Evolutionary conservation across 2,329 filamentous ascomycete species (phyloP), one percentile per base, ranked within the genome.

Genomic region (Aaosphaeria pasadenensis): DNA sequence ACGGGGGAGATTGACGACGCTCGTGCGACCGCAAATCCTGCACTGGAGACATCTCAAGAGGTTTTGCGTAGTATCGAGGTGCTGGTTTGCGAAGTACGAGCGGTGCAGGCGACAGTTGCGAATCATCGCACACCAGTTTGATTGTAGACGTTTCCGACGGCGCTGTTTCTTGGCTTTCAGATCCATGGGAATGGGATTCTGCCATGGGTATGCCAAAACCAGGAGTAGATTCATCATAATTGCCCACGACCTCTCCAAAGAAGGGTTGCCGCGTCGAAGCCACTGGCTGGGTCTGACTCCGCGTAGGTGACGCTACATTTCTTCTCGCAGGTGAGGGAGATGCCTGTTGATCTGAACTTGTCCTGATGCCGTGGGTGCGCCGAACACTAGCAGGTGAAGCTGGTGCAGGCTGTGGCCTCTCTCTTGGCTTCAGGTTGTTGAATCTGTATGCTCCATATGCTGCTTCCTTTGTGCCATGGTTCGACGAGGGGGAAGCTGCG

Each of bases 241-340:
- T 59, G 17, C 58, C 59, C n/a, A 69, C 47, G 1, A 70, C 63
- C 44, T 70, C 67, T 11, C 67, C 67, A 50, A 70, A 70, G 44
- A 67, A 64, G 4, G 61, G 67, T 59, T 64, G 59, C 17, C 67
- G 57, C 42, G 29, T 31, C 30, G 52, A 54, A 29, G 56, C 39
- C 4, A 48, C 49, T 4, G 60, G 54, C 6, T 56, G 54, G 11
- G 44, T 48, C 17, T 61, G 56, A n/a, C 53, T 51, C 24, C 57
- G 60, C 39, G 50, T 52, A 5, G 58, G 60, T 28, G 63, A 62
- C 30, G 59, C 42, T 39, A 60, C 35, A 36, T 60, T 63, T 47
- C 55, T 59, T 28, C 58, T 57, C 35, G 64, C 48, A 1, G 62
- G 57, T 36, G 60, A 50, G 24, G 57, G 50, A 9, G 33, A 36